Conservation (phyloP, 257 asterid species). For the Nicotiana obtusifolia region DNA sequence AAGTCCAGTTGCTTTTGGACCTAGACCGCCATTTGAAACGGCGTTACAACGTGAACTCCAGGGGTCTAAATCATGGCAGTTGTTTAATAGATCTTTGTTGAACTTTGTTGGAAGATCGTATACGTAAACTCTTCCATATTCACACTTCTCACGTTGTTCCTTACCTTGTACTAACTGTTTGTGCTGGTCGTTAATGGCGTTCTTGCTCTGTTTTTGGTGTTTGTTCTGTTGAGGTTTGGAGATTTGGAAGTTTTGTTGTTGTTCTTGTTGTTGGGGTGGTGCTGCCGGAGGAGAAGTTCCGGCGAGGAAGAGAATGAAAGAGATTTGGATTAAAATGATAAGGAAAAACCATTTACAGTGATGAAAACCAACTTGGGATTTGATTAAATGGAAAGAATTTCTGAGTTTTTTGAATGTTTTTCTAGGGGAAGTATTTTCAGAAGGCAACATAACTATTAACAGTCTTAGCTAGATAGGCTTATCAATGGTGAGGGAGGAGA, state of each 20-base stretch:
- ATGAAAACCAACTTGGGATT: constrained; percentile 14
- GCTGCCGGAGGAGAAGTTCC: constrained; percentile 17
- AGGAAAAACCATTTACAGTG: constrained; percentile 15
- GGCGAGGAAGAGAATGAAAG: constrained; percentile 18
- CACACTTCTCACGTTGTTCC: constrained; percentile 20
- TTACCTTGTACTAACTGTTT: not conserved
- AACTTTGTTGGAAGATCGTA: constrained; percentile 44
- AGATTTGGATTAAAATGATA: constrained; percentile 10
- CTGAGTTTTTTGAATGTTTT: constrained; percentile 13
- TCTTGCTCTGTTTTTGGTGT: not conserved
- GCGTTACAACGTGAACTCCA: constrained; percentile 48
- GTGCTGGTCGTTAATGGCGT: not conserved
- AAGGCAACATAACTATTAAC: not conserved
- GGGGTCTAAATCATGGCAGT: constrained; percentile 41
- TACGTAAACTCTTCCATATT: constrained; percentile 42
- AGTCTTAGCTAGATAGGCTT: not conserved
- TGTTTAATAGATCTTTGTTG: constrained; percentile 35
- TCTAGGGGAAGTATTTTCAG: constrained; percentile 11
- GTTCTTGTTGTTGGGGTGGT: constrained; percentile 1
- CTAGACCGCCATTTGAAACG: constrained; percentile 40
- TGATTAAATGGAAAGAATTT: constrained; percentile 8
- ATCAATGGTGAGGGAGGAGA: not conserved
- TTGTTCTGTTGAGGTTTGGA: not conserved
- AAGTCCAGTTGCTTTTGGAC: constrained; percentile 46
- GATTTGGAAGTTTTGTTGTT: not conserved